Evolutionary conservation across 2,329 filamentous ascomycete species (phyloP).

Genomic region (Aspergillus ruber): DNA sequence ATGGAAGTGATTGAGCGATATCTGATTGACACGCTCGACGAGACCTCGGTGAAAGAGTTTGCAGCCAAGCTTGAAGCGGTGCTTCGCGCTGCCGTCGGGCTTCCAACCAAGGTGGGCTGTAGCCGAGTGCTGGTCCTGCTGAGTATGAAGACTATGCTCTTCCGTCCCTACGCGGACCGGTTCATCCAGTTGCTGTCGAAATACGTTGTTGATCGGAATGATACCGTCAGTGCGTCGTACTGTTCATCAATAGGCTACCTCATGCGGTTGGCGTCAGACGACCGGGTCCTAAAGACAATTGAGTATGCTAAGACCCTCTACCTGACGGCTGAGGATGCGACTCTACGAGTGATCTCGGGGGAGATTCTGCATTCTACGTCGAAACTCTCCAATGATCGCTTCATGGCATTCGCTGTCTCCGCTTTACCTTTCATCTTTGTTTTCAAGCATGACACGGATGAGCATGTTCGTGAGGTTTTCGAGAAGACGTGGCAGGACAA

Average conservation of each 20-base stretch:
- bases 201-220: constrained; percentile 81
- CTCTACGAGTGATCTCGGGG: constrained; percentile 65
- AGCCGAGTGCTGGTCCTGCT: constrained; percentile 78
- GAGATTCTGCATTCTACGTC: constrained; percentile 78
- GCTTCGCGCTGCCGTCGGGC: constrained; percentile 78
- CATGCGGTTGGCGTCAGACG: constrained; percentile 57
- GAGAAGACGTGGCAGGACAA: constrained; percentile 84
- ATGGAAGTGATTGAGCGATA: constrained; percentile 88
- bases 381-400: constrained; percentile 83
- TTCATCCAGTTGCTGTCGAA: constrained; percentile 75
- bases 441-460: constrained; percentile 76
- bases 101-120: constrained; percentile 91
- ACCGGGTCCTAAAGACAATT: constrained; percentile 50
- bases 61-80: constrained; percentile 66
- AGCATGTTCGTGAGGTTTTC: constrained; percentile 73
- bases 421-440: constrained; percentile 85
- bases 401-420: constrained; percentile 66
- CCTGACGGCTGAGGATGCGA: constrained; percentile 72
- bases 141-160: constrained; percentile 67
- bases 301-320: constrained; percentile 63
- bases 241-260: constrained; percentile 82
- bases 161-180: constrained; percentile 66
- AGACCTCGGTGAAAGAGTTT: constrained; percentile 66
- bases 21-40: constrained; percentile 71
- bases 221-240: constrained; percentile 86